Conservation (phyloP, 2,329 filamentous ascomycete genomes). For the Scopulariopsis brevicaulis region DNA sequence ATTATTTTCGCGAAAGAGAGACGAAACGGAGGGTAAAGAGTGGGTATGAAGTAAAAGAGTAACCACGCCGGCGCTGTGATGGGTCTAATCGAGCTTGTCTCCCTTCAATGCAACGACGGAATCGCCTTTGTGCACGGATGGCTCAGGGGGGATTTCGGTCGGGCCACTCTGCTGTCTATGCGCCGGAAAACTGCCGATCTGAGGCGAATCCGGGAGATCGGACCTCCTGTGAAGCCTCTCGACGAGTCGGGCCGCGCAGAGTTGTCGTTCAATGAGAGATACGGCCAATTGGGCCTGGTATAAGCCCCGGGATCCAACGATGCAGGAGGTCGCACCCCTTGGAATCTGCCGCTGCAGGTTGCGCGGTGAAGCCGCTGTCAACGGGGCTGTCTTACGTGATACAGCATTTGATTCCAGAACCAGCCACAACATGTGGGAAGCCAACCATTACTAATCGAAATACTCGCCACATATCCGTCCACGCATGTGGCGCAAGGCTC, state of each 20-base stretch:
- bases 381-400: not conserved
- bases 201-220: no score
- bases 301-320: not conserved
- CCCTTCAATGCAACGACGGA: not conserved
- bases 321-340: not conserved
- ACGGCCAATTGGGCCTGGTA: not conserved
- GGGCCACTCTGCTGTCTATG: not conserved
- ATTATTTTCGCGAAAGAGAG: not conserved
- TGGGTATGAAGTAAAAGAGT: not conserved
- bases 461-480: slow-evolving; percentile 19
- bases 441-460: slow-evolving; percentile 14
- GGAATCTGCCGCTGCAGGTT: not conserved
- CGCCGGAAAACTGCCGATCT: not conserved
- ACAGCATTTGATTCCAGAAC: not conserved
- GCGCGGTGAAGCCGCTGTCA: not conserved
- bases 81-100: not conserved
- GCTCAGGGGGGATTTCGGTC: not conserved
- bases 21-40: not conserved
- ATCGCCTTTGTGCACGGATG: not conserved
- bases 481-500: slow-evolving; percentile 15
- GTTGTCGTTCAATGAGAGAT: not conserved
- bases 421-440: not conserved
- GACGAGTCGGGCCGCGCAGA: not conserved
- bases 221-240: no score
- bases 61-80: not conserved